Evolutionary conservation across 108 stramenopile genomes (phyloP), one percentile per base, ranked within the genome.

Genomic region (Epithemia pelagica): DNA sequence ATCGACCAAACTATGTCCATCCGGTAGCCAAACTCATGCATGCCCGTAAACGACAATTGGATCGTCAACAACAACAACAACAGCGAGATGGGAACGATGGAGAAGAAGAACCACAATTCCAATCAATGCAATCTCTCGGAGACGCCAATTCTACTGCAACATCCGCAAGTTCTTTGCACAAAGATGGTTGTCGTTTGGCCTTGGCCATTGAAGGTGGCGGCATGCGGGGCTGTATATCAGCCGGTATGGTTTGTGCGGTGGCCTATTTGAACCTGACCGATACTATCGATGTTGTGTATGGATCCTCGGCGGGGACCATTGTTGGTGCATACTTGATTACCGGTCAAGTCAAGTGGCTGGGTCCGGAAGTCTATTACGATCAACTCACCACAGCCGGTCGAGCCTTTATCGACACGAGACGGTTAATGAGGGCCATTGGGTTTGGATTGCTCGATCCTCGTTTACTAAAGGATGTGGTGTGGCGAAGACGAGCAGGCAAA

Each of bases 281-380:
- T 70, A 64, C 82, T 15, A 61, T 96, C 32, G 95, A 96, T 76
- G 90, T 89, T n/a, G 91, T 97, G 0, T 97, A 97, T 72, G 96
- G 96, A 15, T 84, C 84, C 7, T 86, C 84, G 28, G 96, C 96
- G 0, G 96, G 96, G 8, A 82, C 88, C 30, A 75, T 97, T 7
- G 84, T 95, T 46, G 89, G 84, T 3, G 89, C 92, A 0, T 96
- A 94, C 72, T 93, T 96, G 67, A 80, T 90, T 37, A 89, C 84
- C 7, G 67, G 76, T 2, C 95, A 97, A 71, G 67, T 96, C 58
- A 94, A 89, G 1, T 89, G 89, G 82, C 81, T 92, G 60, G 97
- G 97, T 5, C 96, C 94, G n/a, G 95, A 95, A 69, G 75, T 98
- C 22, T 96, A 96, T 64, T 98, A 98, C 74, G 95, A 98, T 68